Percentiles rank a stretch among this genome's conserved stretches.
These are phyloP conservation scores for Pyrrhoderma noxium DNA, from an alignment of 1,284 basidiomycete genomes.

Conservation along the genomic window DNA sequence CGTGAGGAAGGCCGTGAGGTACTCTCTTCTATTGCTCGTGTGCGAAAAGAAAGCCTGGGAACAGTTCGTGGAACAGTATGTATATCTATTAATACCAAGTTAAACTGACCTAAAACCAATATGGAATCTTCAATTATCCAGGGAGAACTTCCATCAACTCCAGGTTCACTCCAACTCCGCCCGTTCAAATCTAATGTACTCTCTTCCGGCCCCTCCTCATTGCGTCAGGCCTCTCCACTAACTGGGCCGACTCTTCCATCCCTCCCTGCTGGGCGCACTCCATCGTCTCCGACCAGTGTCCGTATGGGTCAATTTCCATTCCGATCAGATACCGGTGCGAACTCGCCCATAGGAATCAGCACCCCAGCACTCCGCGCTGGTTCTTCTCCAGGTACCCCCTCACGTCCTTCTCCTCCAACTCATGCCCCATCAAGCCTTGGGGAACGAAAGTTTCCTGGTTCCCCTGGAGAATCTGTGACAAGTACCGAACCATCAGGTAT, in stretches of 20 bases:
- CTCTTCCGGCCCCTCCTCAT: constrained; percentile 41
- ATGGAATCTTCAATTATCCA: no score
- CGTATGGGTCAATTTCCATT: neutral
- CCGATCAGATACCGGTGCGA: constrained; percentile 10
- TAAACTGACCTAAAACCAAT: no score
- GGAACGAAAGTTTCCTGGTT: constrained; percentile 32
- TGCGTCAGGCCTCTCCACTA: constrained; percentile 9
- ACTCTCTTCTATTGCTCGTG: constrained; percentile 30
- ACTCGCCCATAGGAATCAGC: constrained; percentile 1
- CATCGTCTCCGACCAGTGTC: constrained; percentile 10
- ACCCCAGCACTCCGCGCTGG: constrained; percentile 25
- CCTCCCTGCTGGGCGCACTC: constrained; percentile 5
- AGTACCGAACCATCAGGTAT: constrained; percentile 12
- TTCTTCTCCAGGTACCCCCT: constrained; percentile 27
- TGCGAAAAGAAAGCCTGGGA: constrained; percentile 37
- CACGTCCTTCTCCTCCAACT: constrained; percentile 37
- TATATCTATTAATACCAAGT: no score
- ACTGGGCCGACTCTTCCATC: constrained; percentile 12
- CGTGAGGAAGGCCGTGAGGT: constrained; percentile 32
- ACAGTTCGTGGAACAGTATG: constrained; percentile 24
- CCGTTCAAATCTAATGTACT: constrained; percentile 68
- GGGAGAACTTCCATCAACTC: constrained; percentile 32
- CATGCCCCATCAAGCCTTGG: constrained; percentile 40
- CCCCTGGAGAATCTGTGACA: constrained; percentile 7
- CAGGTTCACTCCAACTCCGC: constrained; percentile 44